Base-by-base conservation (phyloP, 768 basidiomycete species). In the Lactifluus subvellereus region DNA sequence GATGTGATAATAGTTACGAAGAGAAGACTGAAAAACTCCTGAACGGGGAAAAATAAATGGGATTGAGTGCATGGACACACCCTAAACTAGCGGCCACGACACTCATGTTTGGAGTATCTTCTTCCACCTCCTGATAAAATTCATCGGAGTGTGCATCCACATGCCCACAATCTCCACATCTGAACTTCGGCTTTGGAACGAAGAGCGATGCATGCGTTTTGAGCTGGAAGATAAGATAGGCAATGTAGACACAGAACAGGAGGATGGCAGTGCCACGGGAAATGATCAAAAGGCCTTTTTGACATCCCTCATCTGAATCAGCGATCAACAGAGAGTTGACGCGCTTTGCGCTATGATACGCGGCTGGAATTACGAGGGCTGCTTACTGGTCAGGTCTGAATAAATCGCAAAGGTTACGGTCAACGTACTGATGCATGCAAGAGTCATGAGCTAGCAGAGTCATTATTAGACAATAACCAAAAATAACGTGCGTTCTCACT, bases 331-430 rank as follows among this genome's bases (percentile, higher is more conserved):
- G 57, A 18, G 37, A 3, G 13, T 22, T 2, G 48, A 47, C 59
- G 13, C 64, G 60, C 43, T 75, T 69, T 20, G 84, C 78, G 68
- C 78, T 81, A 66, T 83, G 79, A 68, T 91, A 95, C 4, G 94
- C 93, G 42, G 94, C 94, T 35, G 94, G 94, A 62, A 96, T 90
- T 68, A 96, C 86, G 45, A 97, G 83, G 43, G 92, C 88, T 80
- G 52, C 62, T 54, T 18, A 50, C 20, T 22, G 27, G 42, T 63
- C 43, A 52, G 45, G 11, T 22, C 1, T 40, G 30, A 37, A 22
- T 11, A 22, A 18, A 27, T 27, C 27, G 1, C 8, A 33, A 6
- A 27, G 18, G 10, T 22, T 14, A 18, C 61, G 48, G 38, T 30
- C 22, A 49, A 78, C 86, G 62, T 69, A 90, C 88, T 94, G 73